Evolutionary conservation across 2,329 filamentous ascomycete genomes (phyloP).

Genomic region (Nothophaeocryptopus gaeumannii): DNA sequence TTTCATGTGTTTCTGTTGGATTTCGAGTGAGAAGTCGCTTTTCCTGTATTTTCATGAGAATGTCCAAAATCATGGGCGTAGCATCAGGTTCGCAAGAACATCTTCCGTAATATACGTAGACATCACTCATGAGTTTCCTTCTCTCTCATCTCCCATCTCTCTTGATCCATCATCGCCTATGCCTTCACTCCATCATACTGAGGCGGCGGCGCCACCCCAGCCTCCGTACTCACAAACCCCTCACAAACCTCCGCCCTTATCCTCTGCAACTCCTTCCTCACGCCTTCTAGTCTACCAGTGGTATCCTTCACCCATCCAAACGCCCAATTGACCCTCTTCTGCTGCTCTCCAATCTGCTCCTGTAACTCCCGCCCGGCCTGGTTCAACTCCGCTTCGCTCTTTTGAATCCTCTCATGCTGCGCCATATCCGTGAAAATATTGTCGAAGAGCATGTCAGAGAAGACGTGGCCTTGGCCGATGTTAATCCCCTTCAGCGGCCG

Average conservation of each 20-base stretch:
- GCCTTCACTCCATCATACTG: background rate
- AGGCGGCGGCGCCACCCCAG: slow-evolving; percentile 7
- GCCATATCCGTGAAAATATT: slow-evolving; percentile 33
- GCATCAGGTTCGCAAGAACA: too few species aligned
- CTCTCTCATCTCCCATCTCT: too few species aligned
- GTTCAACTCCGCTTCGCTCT: slow-evolving; percentile 23
- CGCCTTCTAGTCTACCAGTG: slow-evolving; percentile 19
- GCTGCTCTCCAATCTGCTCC: slow-evolving; percentile 22
- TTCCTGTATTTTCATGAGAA: too few species aligned
- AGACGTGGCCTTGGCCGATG: slow-evolving; percentile 31
- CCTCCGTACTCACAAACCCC: slow-evolving; percentile 18
- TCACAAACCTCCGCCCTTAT: slow-evolving; percentile 33
- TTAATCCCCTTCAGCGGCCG: slow-evolving; percentile 19
- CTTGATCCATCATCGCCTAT: too few species aligned
- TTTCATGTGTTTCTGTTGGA: too few species aligned
- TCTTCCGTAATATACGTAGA: too few species aligned
- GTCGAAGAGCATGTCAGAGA: slow-evolving; percentile 33
- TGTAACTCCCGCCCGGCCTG: slow-evolving; percentile 24
- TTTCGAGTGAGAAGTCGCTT: too few species aligned
- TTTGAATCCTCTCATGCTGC: slow-evolving; percentile 30
- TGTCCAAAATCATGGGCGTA: too few species aligned
- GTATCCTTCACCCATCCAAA: slow-evolving; percentile 22
- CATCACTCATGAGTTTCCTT: too few species aligned
- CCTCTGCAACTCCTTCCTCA: slow-evolving; percentile 29
- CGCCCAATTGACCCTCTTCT: slow-evolving; percentile 14